phyloP scores from a whole-genome alignment of 2,329 filamentous ascomycete species.

The Cladosporium sp. region DNA sequence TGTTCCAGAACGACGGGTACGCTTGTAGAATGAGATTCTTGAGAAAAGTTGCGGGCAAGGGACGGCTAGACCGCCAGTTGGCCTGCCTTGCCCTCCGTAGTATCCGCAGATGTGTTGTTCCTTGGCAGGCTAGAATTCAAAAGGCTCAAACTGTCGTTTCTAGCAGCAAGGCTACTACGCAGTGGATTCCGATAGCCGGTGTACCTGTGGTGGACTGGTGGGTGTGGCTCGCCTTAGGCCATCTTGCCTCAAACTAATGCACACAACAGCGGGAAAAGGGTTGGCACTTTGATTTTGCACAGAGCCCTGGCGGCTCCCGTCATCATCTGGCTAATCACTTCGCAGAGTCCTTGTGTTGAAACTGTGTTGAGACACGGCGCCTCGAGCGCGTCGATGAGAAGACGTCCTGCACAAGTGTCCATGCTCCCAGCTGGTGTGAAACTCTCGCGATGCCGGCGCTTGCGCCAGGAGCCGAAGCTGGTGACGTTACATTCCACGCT shows the following conservation, averaged over 20 bases:
- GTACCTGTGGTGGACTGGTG: neutral
- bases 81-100: neutral
- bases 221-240: neutral
- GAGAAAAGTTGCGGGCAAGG: no score
- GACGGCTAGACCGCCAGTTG: no score
- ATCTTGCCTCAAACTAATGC: neutral
- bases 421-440: neutral
- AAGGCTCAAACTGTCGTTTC: constrained; percentile 7
- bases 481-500: neutral
- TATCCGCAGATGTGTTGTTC: constrained; percentile 6
- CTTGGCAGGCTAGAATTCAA: constrained; percentile 9
- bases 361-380: constrained; percentile 1
- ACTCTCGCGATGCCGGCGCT: constrained; percentile 9
- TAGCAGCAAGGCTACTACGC: constrained; percentile 9
- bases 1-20: neutral
- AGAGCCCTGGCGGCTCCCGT: neutral
- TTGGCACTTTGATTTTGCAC: neutral
- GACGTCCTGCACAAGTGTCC: constrained; percentile 7
- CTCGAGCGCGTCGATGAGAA: constrained; percentile 5
- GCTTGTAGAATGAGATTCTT: no score
- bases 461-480: constrained; percentile 1
- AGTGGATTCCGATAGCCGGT: constrained; percentile 8
- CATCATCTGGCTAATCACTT: neutral
- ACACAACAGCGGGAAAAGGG: neutral
- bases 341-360: neutral